phyloP scores from a whole-genome alignment of 768 basidiomycete genomes.

The Boletellus emodensis region DNA sequence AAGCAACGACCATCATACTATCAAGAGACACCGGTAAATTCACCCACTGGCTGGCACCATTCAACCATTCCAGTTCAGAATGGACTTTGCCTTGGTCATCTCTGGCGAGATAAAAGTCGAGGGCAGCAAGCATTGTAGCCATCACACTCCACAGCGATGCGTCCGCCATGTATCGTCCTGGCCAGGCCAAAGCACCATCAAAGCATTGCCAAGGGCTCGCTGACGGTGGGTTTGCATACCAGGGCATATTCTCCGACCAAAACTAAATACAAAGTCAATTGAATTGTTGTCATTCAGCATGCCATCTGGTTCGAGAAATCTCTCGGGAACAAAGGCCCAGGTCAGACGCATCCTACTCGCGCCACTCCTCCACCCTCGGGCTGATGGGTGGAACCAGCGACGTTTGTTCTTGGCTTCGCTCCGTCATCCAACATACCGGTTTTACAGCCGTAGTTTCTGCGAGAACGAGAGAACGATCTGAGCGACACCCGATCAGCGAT shows the following conservation, averaged over 20 bases:
- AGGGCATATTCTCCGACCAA: constrained; percentile 9
- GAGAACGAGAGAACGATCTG: no score
- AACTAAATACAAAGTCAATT: constrained; percentile 9
- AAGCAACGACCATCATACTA: no score
- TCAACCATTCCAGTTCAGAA: constrained; percentile 14
- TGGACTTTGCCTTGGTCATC: constrained; percentile 23
- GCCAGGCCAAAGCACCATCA: no score
- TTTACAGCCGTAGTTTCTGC: no score
- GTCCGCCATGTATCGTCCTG: constrained; percentile 9
- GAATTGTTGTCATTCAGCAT: constrained; percentile 5
- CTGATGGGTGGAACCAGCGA: no score
- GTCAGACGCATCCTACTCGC: no score
- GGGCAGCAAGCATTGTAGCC: constrained; percentile 25
- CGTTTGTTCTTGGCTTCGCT: no score
- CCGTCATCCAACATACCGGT: no score
- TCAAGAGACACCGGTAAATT: no score
- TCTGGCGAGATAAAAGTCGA: constrained; percentile 24
- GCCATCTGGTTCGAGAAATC: constrained; percentile 5
- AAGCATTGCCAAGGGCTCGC: no score
- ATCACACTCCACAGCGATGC: constrained; percentile 28
- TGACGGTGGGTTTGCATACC: not conserved
- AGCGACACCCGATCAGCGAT: no score
- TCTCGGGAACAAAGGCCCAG: constrained; percentile 2
- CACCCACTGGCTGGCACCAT: constrained; percentile 3
- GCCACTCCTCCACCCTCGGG: no score